A percentile compares a stretch with the other conserved stretches of the same genome.
phyloP scores from a whole-genome alignment of 208 protist species.

The Vickermania ingenoplastis region DNA sequence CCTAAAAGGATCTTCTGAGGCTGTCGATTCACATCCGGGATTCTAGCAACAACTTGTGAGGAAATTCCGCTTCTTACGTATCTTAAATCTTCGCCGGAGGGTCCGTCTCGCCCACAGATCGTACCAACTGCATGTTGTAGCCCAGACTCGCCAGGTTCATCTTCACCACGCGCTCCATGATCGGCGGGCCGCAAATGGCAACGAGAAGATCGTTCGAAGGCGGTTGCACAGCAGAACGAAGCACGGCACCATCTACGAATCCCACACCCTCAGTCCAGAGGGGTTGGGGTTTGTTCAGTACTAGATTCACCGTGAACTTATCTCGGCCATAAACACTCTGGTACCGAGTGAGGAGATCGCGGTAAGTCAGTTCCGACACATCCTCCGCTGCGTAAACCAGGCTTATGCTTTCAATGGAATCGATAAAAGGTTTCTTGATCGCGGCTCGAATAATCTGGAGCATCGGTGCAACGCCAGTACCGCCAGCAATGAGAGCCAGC shows the following conservation, averaged over 20 bases:
- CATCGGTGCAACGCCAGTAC: conserved; percentile 69
- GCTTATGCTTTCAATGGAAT: conserved; percentile 35
- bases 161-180: conserved; percentile 64
- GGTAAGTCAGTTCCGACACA: conserved; percentile 45
- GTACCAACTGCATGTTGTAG: conserved; percentile 44
- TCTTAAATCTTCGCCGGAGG: conserved; percentile 15
- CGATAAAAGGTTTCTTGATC: conserved; percentile 28
- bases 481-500: conserved; percentile 47
- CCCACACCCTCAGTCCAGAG: conserved; percentile 57
- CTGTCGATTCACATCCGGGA: background rate
- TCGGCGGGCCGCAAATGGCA: conserved; percentile 63
- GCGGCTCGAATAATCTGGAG: conserved; percentile 67
- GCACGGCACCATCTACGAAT: conserved; percentile 23
- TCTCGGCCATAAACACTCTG: conserved; percentile 23
- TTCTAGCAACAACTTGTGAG: too few species aligned
- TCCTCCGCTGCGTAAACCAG: conserved; percentile 58
- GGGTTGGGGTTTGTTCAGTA: conserved; percentile 39
- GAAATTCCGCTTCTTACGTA: background rate
- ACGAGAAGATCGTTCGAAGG: conserved; percentile 56
- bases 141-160: conserved; percentile 28
- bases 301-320: conserved; percentile 33
- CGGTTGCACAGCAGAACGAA: conserved; percentile 28
- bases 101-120: conserved; percentile 48
- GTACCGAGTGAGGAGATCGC: conserved; percentile 20
- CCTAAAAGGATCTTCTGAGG: background rate